Evolutionary conservation across 2,329 filamentous ascomycete genomes (phyloP), one percentile per base, ranked within the genome.

Genomic region (Ophiosphaerella herpotricha): DNA sequence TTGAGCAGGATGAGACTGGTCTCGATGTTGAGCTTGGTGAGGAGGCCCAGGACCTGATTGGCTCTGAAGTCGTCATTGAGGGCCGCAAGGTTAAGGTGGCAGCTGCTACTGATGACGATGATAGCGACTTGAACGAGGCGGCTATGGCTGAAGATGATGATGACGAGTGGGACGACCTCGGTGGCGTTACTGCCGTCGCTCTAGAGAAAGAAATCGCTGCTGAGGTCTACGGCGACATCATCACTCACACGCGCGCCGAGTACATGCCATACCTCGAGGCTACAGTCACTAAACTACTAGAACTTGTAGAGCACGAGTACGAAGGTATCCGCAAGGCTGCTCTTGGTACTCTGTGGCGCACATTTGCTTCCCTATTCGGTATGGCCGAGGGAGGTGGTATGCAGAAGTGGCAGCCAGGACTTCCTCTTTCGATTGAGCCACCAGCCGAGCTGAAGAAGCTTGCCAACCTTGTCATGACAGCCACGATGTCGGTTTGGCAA

Each of bases 171-270:
- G 88, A 91, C 63, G 89, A 91, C 63, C 81, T 95, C 40, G 87
- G 85, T 50, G 90, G 90, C 43, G 89, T 95, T 55, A 95, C 91
- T 23, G 91, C 91, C 45, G 85, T 97, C 47, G 91, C 93, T 21
- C 84, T 96, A 65, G 94, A 97, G 81, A 97, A 97, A 77, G 94
- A 99, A 76, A 95, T 97, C 64, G 93, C 94, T 33, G 85, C 96
- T 38, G 94, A 99, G 74, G 92, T 97, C 5, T 83, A 97, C 32
- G 94, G 92, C 58, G 94, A 99, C 69, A 85, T 99, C 55, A 87
- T 97, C 66, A 88, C 89, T 39, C 87, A 95, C 78, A 90, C 90
- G 40, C 91, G 90, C 74, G 83, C 84, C 67, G 84, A 88, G 60
- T 91, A 85, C 72, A 82, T 95, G 60, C 86, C 90, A 5, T 96